Base-by-base conservation (phyloP, 148 eudicot genomes). In the Dysphania ambrosioides region DNA sequence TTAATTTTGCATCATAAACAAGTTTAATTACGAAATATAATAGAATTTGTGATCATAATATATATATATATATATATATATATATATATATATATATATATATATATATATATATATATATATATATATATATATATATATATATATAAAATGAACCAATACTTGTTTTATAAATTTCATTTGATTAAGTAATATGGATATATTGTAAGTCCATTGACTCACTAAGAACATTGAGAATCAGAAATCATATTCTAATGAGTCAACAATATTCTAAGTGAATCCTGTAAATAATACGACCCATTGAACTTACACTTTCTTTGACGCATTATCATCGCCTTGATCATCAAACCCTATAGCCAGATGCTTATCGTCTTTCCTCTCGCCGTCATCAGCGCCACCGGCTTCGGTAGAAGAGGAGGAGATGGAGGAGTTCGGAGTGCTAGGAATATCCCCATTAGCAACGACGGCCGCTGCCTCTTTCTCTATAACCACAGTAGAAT, bases 381-480 rank as follows among this genome's bases (percentile, higher is more conserved):
- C n/a, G n/a, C n/a, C 82, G 19, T 82, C 88, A 8, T 63, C 86
- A 18, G 60, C 49, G 13, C 77, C 86, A 10, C 83, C 88, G n/a
- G 81, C 93, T 74, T 91, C 93, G 5, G 81, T 84, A 6, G 97
- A 91, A 0, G 93, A 84, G 1, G 86, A 86, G 2, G 91, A 83
- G 36, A 82, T 79, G 19, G 92, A 86, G 53, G 93, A 91, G 82
- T 86, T 87, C 0, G 91, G 97, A 0, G 93, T 89, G 1, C 56
- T 56, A n/a, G 83, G 83, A 34, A 34, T 66, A 40, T 58, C 76
- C 19, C 73, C 73, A 61, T 77, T 47, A 8, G 77, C 77, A 31
- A 51, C 23, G 0, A 29, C 71, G 30, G 35, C 27, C n/a, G 32
- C 57, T 12, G 32, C 49, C 26, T 27, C 79, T 26, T 47, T 61